These are phyloP conservation scores for Saturnispora sekii DNA, from an alignment of 805 yeast species.

Conservation along the genomic window DNA sequence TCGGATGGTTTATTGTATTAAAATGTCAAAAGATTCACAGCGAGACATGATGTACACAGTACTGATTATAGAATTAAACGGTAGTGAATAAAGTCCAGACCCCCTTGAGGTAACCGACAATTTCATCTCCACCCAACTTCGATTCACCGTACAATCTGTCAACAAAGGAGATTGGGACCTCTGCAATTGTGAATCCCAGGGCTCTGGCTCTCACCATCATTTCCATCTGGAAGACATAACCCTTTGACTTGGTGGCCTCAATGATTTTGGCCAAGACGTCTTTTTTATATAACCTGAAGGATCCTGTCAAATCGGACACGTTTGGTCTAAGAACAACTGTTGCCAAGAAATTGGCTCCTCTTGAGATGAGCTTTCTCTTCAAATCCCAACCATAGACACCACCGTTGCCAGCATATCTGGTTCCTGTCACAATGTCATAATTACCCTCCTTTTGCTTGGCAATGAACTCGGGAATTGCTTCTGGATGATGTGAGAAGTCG, in stretches of 20 bases:
- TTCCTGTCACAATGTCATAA: conserved; percentile 43
- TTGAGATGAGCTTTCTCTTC: conserved; percentile 64
- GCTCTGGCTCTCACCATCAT: conserved; percentile 78
- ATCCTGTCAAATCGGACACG: conserved; percentile 69
- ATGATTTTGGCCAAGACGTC: conserved; percentile 57
- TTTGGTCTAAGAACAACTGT: conserved; percentile 60
- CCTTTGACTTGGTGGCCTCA: conserved; percentile 60
- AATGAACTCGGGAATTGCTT: conserved; percentile 68
- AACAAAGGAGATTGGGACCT: conserved; percentile 70
- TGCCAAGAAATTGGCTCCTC: conserved; percentile 77
- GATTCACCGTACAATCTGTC: conserved; percentile 73
- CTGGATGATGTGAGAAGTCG: conserved; percentile 75
- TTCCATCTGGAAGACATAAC: conserved; percentile 82
- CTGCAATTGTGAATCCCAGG: conserved; percentile 65
- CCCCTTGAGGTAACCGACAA: conserved; percentile 67
- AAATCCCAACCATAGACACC: conserved; percentile 83
- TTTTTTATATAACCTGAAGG: conserved; percentile 67
- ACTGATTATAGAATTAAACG: conserved; percentile 29
- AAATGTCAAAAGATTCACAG: conserved; percentile 32
- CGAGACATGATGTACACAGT: not conserved
- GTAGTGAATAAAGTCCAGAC: conserved; percentile 60
- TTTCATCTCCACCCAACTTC: conserved; percentile 74
- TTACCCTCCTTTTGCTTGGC: conserved; percentile 44
- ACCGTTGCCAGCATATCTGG: conserved; percentile 72
- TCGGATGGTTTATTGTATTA: conserved; percentile 33